phyloP scores from a whole-genome alignment of 345 rosid species.

The Eucalyptus tenuipes region DNA sequence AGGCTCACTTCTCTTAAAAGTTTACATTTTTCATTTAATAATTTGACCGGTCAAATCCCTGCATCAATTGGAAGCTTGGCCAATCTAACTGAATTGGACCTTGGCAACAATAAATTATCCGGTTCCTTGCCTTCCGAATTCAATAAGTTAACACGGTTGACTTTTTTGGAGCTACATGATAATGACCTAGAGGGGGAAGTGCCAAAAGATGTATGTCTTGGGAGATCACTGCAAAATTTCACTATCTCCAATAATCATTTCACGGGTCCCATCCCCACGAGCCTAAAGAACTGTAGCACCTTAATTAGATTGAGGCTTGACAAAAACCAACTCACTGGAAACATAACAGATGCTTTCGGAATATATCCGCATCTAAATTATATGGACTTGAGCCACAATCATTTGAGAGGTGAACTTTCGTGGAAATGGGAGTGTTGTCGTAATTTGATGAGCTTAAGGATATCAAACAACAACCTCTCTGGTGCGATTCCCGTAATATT shows the following conservation, averaged over 20 bases:
- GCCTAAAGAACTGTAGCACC: background rate
- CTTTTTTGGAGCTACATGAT: accelerated
- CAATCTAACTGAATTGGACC: background rate
- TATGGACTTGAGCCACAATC: background rate
- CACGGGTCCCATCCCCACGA: background rate
- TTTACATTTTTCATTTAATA: accelerated
- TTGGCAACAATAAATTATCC: accelerated
- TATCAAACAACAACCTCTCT: background rate
- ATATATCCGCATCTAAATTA: background rate
- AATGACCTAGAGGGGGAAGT: background rate
- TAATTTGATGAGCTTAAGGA: background rate
- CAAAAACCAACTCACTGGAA: background rate
- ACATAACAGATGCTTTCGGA: background rate
- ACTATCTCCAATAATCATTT: background rate
- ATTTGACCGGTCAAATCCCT: background rate
- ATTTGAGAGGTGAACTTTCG: background rate
- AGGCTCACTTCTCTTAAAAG: background rate
- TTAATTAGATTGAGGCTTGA: background rate
- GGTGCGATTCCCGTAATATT: accelerated
- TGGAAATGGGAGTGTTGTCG: background rate
- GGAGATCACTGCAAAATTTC: background rate
- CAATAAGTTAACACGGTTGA: background rate
- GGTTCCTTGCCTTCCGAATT: background rate
- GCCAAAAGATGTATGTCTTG: background rate
- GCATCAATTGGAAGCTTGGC: background rate